These are phyloP conservation scores for Scolecobasidium constrictum DNA, from an alignment of 2,329 filamentous ascomycete species.

Conservation along the genomic window DNA sequence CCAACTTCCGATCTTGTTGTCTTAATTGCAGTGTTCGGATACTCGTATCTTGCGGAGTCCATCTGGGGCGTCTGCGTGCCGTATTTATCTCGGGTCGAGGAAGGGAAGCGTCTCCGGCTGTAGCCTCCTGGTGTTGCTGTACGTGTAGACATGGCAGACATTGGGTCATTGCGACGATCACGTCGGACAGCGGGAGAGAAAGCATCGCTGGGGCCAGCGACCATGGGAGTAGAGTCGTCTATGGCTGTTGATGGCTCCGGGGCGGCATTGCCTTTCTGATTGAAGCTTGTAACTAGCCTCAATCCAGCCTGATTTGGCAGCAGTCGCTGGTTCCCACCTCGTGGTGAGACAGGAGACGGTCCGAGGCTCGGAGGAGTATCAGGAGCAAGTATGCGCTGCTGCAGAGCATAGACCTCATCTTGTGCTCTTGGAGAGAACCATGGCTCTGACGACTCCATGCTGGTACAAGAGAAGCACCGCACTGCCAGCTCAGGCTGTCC, in stretches of 20 bases:
- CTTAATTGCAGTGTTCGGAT: conserved; percentile 13
- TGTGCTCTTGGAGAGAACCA: conserved; percentile 80
- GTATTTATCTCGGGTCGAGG: conserved; percentile 20
- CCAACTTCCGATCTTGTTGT: conserved; percentile 5
- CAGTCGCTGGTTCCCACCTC: conserved; percentile 48
- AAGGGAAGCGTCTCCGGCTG: conserved; percentile 54
- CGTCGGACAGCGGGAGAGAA: neutral
- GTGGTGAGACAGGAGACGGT: conserved; percentile 15
- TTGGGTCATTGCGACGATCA: conserved; percentile 1
- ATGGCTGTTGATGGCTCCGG: conserved; percentile 48
- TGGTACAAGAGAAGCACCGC: conserved; percentile 85
- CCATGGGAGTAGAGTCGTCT: conserved; percentile 60
- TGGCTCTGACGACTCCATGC: conserved; percentile 70
- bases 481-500: conserved; percentile 85
- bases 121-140: conserved; percentile 51
- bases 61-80: conserved; percentile 9
- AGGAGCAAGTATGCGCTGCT: conserved; percentile 36
- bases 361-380: conserved; percentile 27
- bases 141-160: conserved; percentile 34
- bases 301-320: conserved; percentile 49
- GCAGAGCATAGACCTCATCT: conserved; percentile 46
- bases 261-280: conserved; percentile 34
- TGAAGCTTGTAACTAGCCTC: conserved; percentile 81
- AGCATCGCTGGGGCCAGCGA: too few species aligned
- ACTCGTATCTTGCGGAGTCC: neutral